Evolutionary conservation across 768 basidiomycete genomes (phyloP), one percentile per base, ranked within the genome.

Genomic region (Tylopilus intermedius): DNA sequence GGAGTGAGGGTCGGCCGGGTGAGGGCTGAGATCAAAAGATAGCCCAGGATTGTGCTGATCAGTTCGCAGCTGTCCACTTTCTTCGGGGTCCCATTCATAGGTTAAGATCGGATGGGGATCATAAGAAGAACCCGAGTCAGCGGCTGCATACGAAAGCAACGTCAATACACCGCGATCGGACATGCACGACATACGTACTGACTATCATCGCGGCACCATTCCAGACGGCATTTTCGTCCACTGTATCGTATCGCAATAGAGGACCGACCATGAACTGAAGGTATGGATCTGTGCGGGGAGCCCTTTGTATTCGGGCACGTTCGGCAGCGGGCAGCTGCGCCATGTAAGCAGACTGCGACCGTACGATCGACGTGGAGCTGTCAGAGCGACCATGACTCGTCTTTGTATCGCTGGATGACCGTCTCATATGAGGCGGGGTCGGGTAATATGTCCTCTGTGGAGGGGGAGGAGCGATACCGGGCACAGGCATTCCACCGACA

Each of bases 241-340:
- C 80, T 0, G 93, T 98, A 64, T 97, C 94, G 63, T 92, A 97
- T 39, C 88, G 83, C 55, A 97, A 71, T 15, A 97, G 73, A 21
- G 93, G 93, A 0, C 94, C 93, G 51, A 88, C 90, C 91, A 95
- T 94, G 62, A 94, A 80, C 67, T 88, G 86, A 26, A 96, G 76
- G 68, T 88, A 80, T 8, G 93, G 93, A 21, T 84, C 71, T 88
- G 90, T 94, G 39, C 81, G 75, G 18, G 80, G 80, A 6, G 79
- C 73, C 47, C 75, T 74, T 35, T 84, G 72, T 7, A 73, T 69
- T 45, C 79, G 71, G n/a, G 88, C 82, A 42, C 88, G 75, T 59
- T 90, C 86, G 35, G 82, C 77, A 1, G 88, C 78, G 39, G 72
- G 73, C 68, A 87, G 71, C 30, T 72, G 74, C 8, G 79, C 72